These are phyloP conservation scores for Lachnellula arida DNA, from an alignment of 2,329 filamentous ascomycete genomes.

Conservation along the genomic window DNA sequence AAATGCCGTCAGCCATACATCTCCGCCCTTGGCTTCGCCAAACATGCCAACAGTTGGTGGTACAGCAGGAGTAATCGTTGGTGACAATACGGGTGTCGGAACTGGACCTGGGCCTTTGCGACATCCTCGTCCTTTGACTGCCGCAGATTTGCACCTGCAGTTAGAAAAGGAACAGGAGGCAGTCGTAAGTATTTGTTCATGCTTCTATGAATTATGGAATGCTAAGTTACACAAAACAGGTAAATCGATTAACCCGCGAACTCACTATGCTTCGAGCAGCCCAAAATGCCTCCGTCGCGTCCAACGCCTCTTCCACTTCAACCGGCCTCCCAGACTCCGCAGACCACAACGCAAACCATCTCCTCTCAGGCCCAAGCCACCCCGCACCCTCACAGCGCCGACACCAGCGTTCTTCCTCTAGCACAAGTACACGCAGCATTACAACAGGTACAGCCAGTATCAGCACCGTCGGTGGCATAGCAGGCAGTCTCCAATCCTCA, in stretches of 20 bases:
- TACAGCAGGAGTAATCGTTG: slow-evolving; percentile 6
- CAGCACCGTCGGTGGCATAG: slow-evolving; percentile 34
- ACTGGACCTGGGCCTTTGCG: slow-evolving; percentile 68
- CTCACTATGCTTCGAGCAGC: slow-evolving; percentile 73
- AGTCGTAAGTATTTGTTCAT: slow-evolving; percentile 54
- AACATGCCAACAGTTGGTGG: slow-evolving; percentile 10
- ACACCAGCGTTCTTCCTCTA: slow-evolving; percentile 51
- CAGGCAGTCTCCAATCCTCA: slow-evolving; percentile 43
- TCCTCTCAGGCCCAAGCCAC: slow-evolving; percentile 54
- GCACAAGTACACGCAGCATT: slow-evolving; percentile 50
- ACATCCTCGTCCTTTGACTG: slow-evolving; percentile 82
- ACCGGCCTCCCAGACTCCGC: slow-evolving; percentile 45
- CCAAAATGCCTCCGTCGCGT: slow-evolving; percentile 62
- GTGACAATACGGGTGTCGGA: slow-evolving; percentile 43
- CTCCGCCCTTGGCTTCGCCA: slow-evolving; percentile 23
- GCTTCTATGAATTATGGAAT: neutral
- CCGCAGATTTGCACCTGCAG: slow-evolving; percentile 82
- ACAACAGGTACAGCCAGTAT: slow-evolving; percentile 38
- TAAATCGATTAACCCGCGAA: slow-evolving; percentile 89
- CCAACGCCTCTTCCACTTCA: slow-evolving; percentile 60
- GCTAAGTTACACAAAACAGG: slow-evolving; percentile 44
- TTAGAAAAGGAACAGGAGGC: slow-evolving; percentile 95
- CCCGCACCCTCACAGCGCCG: slow-evolving; percentile 51
- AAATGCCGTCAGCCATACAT: slow-evolving; percentile 24
- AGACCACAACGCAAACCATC: slow-evolving; percentile 46